Percentiles rank a stretch among this genome's conserved stretches.
Conservation (phyloP, 169 alveolate genomes). For the Cryptosporidium xiaoi region DNA sequence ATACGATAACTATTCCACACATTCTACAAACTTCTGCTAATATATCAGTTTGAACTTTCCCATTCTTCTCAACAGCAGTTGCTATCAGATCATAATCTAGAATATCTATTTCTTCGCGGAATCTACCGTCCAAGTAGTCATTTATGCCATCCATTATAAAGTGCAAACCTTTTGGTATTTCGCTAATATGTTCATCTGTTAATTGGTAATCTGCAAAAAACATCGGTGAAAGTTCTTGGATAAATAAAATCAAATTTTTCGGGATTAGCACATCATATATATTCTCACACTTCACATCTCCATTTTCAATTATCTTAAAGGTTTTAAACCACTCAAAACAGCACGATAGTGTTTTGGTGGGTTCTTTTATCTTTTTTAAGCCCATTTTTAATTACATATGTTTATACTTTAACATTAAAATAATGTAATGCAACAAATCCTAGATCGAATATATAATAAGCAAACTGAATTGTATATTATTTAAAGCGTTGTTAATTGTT, state of each 20-base stretch:
- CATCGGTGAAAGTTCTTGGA: conserved; percentile 73
- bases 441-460: neutral
- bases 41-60: conserved; percentile 5
- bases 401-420: neutral
- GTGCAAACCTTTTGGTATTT: conserved; percentile 49
- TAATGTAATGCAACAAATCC: neutral
- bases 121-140: conserved; percentile 66
- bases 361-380: conserved; percentile 21
- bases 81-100: conserved; percentile 68
- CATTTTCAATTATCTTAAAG: conserved; percentile 49
- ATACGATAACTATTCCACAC: conserved; percentile 67
- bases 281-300: conserved; percentile 33
- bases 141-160: conserved; percentile 69
- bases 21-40: conserved; percentile 49
- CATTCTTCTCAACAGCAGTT: conserved; percentile 54
- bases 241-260: conserved; percentile 42
- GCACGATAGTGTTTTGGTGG: conserved; percentile 35
- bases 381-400: conserved; percentile 20
- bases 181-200: conserved; percentile 42
- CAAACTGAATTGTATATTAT: neutral
- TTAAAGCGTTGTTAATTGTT: too few species aligned
- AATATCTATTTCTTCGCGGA: conserved; percentile 62
- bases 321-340: conserved; percentile 74
- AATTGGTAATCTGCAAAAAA: conserved; percentile 54
- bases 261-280: conserved; percentile 50